Evolutionary conservation across 2,329 filamentous ascomycete species (phyloP).

Genomic region (Thielaviopsis euricoi): DNA sequence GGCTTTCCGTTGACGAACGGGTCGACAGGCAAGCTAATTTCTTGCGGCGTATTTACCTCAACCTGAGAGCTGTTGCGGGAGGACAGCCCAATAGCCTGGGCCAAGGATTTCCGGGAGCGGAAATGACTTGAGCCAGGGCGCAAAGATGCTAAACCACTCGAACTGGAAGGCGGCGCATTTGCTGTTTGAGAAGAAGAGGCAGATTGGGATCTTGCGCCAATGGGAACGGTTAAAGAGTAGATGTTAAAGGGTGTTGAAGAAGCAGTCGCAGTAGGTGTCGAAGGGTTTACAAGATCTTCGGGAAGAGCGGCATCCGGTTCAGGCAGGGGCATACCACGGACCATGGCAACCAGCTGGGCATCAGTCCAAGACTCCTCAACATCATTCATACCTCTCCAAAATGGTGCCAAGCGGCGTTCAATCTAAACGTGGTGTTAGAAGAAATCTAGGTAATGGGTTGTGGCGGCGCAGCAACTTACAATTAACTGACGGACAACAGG

Average conservation of each 20-base stretch:
- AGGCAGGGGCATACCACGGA: slow-evolving; percentile 68
- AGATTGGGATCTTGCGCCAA: slow-evolving; percentile 60
- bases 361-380: slow-evolving; percentile 83
- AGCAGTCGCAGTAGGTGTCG: slow-evolving; percentile 28
- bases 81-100: slow-evolving; percentile 54
- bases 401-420: slow-evolving; percentile 79
- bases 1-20: slow-evolving; percentile 89
- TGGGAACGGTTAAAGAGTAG: slow-evolving; percentile 62
- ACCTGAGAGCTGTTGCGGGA: slow-evolving; percentile 56
- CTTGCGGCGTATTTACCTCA: slow-evolving; percentile 53
- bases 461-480: slow-evolving; percentile 33
- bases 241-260: slow-evolving; percentile 39
- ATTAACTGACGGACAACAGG: slow-evolving; percentile 73
- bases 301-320: slow-evolving; percentile 68
- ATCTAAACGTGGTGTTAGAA: slow-evolving; percentile 39
- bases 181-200: slow-evolving; percentile 47
- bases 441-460: neutral
- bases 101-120: slow-evolving; percentile 59
- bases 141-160: slow-evolving; percentile 30
- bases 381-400: slow-evolving; percentile 88
- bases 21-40: slow-evolving; percentile 64
- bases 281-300: slow-evolving; percentile 33
- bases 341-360: slow-evolving; percentile 84
- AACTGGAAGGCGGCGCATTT: slow-evolving; percentile 21
- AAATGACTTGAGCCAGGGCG: slow-evolving; percentile 53